Evolutionary conservation across 257 asterid genomes (phyloP), one percentile per base, ranked within the genome.

Genomic region (Scutellaria baicalensis): DNA sequence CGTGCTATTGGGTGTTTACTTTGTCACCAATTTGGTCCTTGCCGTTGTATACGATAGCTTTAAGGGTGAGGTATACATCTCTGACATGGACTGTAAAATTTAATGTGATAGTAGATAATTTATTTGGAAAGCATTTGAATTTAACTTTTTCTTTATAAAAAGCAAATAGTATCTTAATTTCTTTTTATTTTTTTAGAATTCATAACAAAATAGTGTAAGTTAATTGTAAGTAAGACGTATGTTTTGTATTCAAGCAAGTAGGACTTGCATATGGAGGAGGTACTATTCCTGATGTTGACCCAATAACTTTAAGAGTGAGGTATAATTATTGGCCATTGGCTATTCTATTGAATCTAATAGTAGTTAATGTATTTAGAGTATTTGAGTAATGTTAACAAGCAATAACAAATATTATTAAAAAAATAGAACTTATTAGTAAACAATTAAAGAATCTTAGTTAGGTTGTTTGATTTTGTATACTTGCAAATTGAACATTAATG

Each of bases 11-110:
- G 99, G 97, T 17, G 97, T 94, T 75, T 94, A 94, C 89, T 94
- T 94, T 44, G 97, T 94, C 80, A 94, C 99, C 86, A 94, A 94
- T 78, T 85, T 94, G 94, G 79, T 94, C 69, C 97, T 94, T 80
- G 99, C 99, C 70, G 99, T 94, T 70, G 99, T 94, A 6, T 94
- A 94, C 54, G 97, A 94, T 77, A 94, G 99, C 89, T 94, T 94
- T 72, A 94, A 91, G 89, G 78, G 82, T 51, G 91, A 91, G 99
- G 99, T 94, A 86, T 40, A 54, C 63, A 72, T 72, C 73, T 68
- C 20, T 5, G 6, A 59, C 71, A 38, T 50, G 70, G 59, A 40
- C 50, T 39, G 39, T 39, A 49, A 23, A 49, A 42, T 39, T 40
- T 59, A 65, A 57, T 47, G 60, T 54, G 49, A 20, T 68, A 47